phyloP scores from a whole-genome alignment of 805 yeast genomes.

The Saccharomycopsis guyanensis region DNA sequence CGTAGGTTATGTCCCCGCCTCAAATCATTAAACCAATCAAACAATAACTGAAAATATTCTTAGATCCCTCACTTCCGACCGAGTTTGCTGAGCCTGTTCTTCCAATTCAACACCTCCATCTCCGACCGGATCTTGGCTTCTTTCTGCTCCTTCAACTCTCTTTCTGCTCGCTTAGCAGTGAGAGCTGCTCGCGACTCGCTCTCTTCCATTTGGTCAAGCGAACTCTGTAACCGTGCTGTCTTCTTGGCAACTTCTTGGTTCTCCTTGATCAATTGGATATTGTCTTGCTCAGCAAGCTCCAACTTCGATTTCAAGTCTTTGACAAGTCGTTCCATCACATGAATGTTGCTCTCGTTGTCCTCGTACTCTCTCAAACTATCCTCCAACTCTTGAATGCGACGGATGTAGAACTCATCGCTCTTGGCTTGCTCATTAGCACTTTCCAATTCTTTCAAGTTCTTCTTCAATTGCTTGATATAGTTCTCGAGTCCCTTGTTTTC shows the following conservation, averaged over 20 bases:
- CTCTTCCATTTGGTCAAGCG: constrained; percentile 35
- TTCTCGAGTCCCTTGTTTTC: constrained; percentile 60
- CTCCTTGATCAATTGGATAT: constrained; percentile 50
- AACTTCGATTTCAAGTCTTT: constrained; percentile 46
- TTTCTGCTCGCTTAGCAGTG: constrained; percentile 38
- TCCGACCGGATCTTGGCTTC: constrained; percentile 47
- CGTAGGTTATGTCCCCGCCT: too few relatives aligned
- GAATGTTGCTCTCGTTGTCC: constrained; percentile 42
- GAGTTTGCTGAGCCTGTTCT: constrained; percentile 22
- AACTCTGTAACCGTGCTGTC: constrained; percentile 37
- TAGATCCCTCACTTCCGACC: neutral
- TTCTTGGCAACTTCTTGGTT: constrained; percentile 47
- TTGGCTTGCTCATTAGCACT: constrained; percentile 43
- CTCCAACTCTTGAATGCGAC: constrained; percentile 47
- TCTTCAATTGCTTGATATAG: constrained; percentile 43
- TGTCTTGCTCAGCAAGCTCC: constrained; percentile 43
- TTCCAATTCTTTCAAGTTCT: constrained; percentile 40
- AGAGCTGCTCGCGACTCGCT: constrained; percentile 39
- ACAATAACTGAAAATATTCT: neutral
- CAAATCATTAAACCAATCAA: neutral
- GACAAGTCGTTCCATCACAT: constrained; percentile 48
- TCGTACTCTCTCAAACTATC: constrained; percentile 40
- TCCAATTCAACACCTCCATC: constrained; percentile 52
- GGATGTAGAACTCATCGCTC: constrained; percentile 45
- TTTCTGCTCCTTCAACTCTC: constrained; percentile 49